Conservation (phyloP, 164 flowering plant genomes). For the Annona cherimola region DNA sequence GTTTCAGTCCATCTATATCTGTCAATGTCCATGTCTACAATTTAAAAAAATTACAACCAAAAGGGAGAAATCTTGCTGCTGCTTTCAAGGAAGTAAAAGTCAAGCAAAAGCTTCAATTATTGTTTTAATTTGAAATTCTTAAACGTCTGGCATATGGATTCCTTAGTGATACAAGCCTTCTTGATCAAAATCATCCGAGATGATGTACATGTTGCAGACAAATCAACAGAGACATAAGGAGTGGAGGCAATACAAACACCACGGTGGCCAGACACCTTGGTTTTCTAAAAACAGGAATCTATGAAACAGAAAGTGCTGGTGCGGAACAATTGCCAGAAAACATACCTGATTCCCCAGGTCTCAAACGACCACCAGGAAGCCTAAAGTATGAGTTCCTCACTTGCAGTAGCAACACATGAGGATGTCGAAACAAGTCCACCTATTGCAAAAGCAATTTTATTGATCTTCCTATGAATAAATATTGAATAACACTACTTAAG, state of each 20-base stretch:
- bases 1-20: conserved; percentile 62
- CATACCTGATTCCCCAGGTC: conserved; percentile 74
- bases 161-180: conserved; percentile 1
- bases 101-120: background rate
- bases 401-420: conserved; percentile 72
- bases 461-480: background rate
- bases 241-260: background rate
- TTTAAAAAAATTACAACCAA: conserved; percentile 1
- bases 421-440: conserved; percentile 80
- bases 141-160: background rate
- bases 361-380: conserved; percentile 82
- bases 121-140: background rate
- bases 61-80: background rate
- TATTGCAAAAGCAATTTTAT: conserved; percentile 14
- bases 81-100: background rate
- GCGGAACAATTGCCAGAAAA: background rate
- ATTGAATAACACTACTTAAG: too few species aligned
- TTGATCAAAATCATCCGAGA: background rate
- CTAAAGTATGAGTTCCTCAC: conserved; percentile 53
- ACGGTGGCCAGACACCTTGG: background rate
- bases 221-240: background rate
- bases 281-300: background rate
- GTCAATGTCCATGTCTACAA: conserved; percentile 4
- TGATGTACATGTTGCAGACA: background rate
- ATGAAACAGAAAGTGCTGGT: background rate